phyloP scores from a whole-genome alignment of 2,329 filamentous ascomycete species.

The Diplodia sapinea region DNA sequence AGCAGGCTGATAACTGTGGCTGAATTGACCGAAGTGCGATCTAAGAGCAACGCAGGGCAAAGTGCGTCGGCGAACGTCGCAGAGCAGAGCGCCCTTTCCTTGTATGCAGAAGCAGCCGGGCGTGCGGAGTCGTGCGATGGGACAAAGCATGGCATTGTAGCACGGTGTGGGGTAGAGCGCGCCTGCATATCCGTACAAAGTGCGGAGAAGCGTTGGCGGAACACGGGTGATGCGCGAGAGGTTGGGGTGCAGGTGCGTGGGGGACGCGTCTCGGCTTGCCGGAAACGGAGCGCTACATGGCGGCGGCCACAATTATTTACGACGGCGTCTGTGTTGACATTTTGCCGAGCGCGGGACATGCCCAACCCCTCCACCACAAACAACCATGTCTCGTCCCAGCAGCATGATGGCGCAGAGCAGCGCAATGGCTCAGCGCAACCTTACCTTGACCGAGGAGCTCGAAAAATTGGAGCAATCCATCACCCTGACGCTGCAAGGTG shows the following conservation, averaged over 20 bases:
- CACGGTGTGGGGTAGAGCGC: slow-evolving; percentile 22
- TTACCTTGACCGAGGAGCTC: slow-evolving; percentile 91
- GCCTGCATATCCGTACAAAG: slow-evolving; percentile 1
- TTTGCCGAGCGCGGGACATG: slow-evolving; percentile 1
- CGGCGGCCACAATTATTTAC: slow-evolving; percentile 5
- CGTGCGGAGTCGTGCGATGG: slow-evolving; percentile 20
- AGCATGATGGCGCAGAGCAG: slow-evolving; percentile 24
- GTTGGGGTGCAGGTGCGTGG: background rate
- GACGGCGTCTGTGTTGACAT: slow-evolving; percentile 29
- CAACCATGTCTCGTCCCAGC: slow-evolving; percentile 28
- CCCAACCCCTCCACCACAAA: background rate
- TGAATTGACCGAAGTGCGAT: background rate
- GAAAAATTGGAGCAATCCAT: slow-evolving; percentile 97
- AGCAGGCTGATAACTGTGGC: background rate
- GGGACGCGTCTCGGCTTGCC: slow-evolving; percentile 1
- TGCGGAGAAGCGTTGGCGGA: slow-evolving; percentile 15
- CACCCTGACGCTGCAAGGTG: slow-evolving; percentile 91
- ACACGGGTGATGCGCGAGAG: background rate
- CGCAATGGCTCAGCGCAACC: slow-evolving; percentile 55
- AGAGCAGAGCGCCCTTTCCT: background rate
- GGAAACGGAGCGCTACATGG: background rate
- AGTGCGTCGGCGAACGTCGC: background rate
- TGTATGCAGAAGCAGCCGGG: slow-evolving; percentile 9
- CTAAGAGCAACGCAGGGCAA: background rate
- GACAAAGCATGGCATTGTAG: slow-evolving; percentile 12